Percentiles rank a stretch among this genome's conserved stretches.
Conservation (phyloP, 371 early-diverging fungal species). For the Neoconidiobolus thromboides region DNA sequence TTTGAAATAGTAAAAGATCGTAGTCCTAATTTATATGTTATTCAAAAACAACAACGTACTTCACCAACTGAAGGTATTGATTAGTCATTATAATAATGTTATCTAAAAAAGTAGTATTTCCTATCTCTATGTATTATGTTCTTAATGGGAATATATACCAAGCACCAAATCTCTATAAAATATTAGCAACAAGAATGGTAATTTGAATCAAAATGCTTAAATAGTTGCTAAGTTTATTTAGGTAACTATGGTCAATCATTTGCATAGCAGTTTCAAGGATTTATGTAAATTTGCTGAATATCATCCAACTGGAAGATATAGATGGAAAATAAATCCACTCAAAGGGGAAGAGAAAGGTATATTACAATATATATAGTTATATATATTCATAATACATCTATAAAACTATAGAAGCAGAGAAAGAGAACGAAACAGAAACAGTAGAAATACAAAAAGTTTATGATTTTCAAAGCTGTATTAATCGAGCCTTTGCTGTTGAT, state of each 20-base stretch:
- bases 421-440: background rate
- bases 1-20: slow-evolving; percentile 58
- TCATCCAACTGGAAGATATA: slow-evolving; percentile 52
- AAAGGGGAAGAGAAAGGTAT: background rate
- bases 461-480: background rate
- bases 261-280: slow-evolving; percentile 48
- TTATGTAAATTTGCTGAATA: slow-evolving; percentile 41
- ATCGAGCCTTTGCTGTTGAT: background rate
- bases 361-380: too few relatives aligned
- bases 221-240: slow-evolving; percentile 6
- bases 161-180: slow-evolving; percentile 63
- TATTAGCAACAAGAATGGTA: slow-evolving; percentile 69
- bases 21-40: slow-evolving; percentile 61
- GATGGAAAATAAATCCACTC: slow-evolving; percentile 28
- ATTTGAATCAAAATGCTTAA: background rate
- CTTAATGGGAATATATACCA: slow-evolving; percentile 84
- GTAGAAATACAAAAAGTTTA: background rate
- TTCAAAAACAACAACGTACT: slow-evolving; percentile 55
- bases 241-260: slow-evolving; percentile 45
- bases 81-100: background rate
- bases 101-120: slow-evolving; percentile 17
- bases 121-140: slow-evolving; percentile 70
- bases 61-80: slow-evolving; percentile 35
- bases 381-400: background rate
- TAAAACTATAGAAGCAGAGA: background rate